Evolutionary conservation across 331 rosid genomes (phyloP).

Genomic region (Rhamnella rubrinervis): DNA sequence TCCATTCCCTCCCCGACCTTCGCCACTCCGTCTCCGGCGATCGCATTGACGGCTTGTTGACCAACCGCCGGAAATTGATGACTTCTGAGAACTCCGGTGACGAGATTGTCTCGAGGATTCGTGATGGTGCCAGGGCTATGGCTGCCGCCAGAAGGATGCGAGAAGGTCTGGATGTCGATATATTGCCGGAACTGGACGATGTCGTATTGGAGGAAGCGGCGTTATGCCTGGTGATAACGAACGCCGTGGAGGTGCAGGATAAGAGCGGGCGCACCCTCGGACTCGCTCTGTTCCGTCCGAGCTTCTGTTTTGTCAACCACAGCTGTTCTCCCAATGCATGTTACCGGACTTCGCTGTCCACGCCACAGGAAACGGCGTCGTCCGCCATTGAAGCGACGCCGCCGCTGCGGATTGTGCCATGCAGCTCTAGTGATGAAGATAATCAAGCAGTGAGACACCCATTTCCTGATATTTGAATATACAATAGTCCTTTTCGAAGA

Average conservation of each 20-base stretch:
- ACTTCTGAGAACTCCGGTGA: background rate
- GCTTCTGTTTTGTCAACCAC: conserved; percentile 78
- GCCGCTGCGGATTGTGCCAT: conserved; percentile 38
- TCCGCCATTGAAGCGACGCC: background rate
- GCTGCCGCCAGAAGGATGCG: conserved; percentile 37
- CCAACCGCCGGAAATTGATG: conserved; percentile 45
- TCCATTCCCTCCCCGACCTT: conserved; percentile 27
- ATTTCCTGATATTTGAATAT: background rate
- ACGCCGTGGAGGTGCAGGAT: conserved; percentile 86
- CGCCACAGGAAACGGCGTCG: conserved; percentile 19
- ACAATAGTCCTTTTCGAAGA: background rate
- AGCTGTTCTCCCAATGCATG: conserved; percentile 80
- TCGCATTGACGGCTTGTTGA: conserved; percentile 57
- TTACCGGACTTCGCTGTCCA: conserved; percentile 41
- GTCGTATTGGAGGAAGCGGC: conserved; percentile 50
- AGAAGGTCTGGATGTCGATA: background rate
- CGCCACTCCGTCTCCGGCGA: conserved; percentile 2
- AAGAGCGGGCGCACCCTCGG: conserved; percentile 47
- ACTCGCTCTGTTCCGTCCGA: conserved; percentile 47
- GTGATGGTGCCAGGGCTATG: conserved; percentile 41
- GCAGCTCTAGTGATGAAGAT: conserved; percentile 21
- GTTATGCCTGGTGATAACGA: conserved; percentile 63
- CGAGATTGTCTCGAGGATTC: conserved; percentile 24
- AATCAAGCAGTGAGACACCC: conserved; percentile 22
- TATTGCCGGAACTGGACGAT: background rate